Base-by-base conservation (phyloP, 2,329 filamentous ascomycete genomes). In the Ascochyta koolunga region DNA sequence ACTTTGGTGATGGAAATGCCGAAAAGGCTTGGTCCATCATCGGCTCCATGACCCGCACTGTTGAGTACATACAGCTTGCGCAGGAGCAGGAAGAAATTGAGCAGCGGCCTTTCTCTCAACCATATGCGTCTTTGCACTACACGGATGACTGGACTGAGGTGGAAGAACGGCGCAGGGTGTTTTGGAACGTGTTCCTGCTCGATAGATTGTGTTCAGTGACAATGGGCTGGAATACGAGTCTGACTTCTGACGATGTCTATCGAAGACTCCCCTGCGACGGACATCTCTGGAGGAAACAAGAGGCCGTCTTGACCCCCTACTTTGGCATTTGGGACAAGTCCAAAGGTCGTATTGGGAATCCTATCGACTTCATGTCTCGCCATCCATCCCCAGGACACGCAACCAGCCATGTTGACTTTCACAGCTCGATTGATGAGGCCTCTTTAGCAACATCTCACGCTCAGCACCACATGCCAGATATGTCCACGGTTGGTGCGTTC, bases 261-360 rank as follows among this genome's bases (percentile, higher is more conserved):
- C 48, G 62, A 18, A 56, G 62, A 27, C 42, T 65, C 6, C 62
- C 62, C 8, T 61, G 60, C 18, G 62, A 65, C 25, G 62, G 62
- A 5, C 57, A 59, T 42, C 33, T 65, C 9, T 65, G 62, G 62
- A 50, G 59, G n/a, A 65, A 60, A 32, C 38, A 59, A 21, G 46
- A 56, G 15, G 36, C 56, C 22, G 62, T 59, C 7, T 19, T 50
- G 27, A 65, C 62, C 11, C 62, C 60, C 3, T 65, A 61, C 36
- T 55, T 65, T 32, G 62, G 62, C 22, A 65, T 65, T 22, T 65
- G 62, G 62, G 62, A 65, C 52, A 62, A 58, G 29, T 62, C 62
- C 6, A 56, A 48, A 44, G 58, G 55, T 10, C 53, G 58, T 8
- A 61, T 65, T 15, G 62, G 62, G 4, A 57, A 60, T 19, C 56